Percentiles rank a stretch among this genome's conserved stretches.
These are phyloP conservation scores for Filosporella fistucella DNA, from an alignment of 495 filamentous ascomycete genomes.

Conservation along the genomic window DNA sequence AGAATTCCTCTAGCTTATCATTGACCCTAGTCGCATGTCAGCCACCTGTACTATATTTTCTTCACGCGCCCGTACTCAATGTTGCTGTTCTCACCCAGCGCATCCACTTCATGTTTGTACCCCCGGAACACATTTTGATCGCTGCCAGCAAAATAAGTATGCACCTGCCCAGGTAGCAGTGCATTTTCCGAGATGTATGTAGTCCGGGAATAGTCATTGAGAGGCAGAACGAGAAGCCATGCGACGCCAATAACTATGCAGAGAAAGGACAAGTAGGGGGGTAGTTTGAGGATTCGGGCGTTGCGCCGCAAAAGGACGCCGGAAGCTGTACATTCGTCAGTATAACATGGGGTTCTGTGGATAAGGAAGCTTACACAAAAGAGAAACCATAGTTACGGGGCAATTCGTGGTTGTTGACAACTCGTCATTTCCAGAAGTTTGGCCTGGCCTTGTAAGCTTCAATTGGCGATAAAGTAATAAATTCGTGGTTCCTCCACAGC, in stretches of 20 bases:
- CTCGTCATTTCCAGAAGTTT: neutral
- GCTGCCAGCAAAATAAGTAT: slow-evolving; percentile 94
- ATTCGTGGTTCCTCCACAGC: neutral
- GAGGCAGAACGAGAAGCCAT: slow-evolving; percentile 90
- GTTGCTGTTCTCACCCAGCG: slow-evolving; percentile 48
- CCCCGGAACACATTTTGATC: slow-evolving; percentile 94
- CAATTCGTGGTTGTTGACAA: neutral
- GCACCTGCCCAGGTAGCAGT: slow-evolving; percentile 89
- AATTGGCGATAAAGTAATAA: neutral
- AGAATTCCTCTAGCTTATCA: slow-evolving; percentile 66
- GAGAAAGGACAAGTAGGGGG: slow-evolving; percentile 80
- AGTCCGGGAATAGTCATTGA: slow-evolving; percentile 83
- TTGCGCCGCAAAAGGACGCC: slow-evolving; percentile 54
- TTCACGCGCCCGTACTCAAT: slow-evolving; percentile 32
- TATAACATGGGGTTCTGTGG: neutral
- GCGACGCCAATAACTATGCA: slow-evolving; percentile 83
- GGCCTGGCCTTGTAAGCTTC: slow-evolving; percentile 20
- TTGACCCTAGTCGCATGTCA: slow-evolving; percentile 47
- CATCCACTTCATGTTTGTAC: slow-evolving; percentile 79
- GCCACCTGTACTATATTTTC: neutral
- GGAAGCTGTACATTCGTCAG: slow-evolving; percentile 34
- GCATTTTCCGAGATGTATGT: slow-evolving; percentile 99
- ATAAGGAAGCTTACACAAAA: slow-evolving; percentile 16
- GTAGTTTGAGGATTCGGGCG: slow-evolving; percentile 64
- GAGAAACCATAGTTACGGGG: slow-evolving; percentile 17